Percentiles rank a stretch among this genome's conserved stretches.
Evolutionary conservation across 225 moss, liverwort and hornwort genomes (phyloP).

Genomic region (Lunularia cruciata): DNA sequence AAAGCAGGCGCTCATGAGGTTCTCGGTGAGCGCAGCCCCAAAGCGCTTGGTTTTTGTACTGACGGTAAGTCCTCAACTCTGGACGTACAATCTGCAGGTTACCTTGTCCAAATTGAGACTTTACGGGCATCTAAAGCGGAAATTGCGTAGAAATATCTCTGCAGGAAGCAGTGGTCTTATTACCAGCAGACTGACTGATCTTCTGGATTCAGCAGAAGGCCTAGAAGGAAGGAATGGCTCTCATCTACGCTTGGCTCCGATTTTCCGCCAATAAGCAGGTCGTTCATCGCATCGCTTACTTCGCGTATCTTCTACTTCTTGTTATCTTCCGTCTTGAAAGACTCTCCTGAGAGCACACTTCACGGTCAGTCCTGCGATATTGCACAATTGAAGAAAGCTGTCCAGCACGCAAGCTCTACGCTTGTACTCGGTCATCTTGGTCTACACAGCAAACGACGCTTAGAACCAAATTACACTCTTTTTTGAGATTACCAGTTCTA

Average conservation of each 20-base stretch:
- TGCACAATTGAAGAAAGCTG: too few relatives aligned
- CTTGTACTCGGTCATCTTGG: not conserved
- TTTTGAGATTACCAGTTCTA: too few relatives aligned
- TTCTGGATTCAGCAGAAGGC: conserved; percentile 32
- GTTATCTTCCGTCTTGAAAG: not conserved
- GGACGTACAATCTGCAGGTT: too few relatives aligned
- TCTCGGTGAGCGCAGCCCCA: conserved; percentile 21
- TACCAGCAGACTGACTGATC: not conserved
- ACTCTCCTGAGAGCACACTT: not conserved
- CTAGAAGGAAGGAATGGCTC: conserved; percentile 34
- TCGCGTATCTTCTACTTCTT: not conserved
- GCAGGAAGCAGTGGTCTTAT: too few relatives aligned
- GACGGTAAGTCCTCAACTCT: conserved; percentile 10
- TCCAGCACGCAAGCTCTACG: not conserved
- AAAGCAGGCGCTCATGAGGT: conserved; percentile 31
- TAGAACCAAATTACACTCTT: too few relatives aligned
- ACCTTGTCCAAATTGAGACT: not conserved
- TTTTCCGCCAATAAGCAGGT: conserved; percentile 41
- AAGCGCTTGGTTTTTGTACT: conserved; percentile 30
- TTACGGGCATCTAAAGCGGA: not conserved
- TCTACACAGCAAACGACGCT: not conserved
- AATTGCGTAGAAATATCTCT: too few relatives aligned
- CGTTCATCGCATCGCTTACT: not conserved
- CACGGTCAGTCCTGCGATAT: not conserved
- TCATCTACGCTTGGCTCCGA: conserved; percentile 36